Percentiles rank a stretch among this genome's conserved stretches.
Evolutionary conservation across 2,329 filamentous ascomycete species (phyloP).

Genomic region (Alternaria sp.): DNA sequence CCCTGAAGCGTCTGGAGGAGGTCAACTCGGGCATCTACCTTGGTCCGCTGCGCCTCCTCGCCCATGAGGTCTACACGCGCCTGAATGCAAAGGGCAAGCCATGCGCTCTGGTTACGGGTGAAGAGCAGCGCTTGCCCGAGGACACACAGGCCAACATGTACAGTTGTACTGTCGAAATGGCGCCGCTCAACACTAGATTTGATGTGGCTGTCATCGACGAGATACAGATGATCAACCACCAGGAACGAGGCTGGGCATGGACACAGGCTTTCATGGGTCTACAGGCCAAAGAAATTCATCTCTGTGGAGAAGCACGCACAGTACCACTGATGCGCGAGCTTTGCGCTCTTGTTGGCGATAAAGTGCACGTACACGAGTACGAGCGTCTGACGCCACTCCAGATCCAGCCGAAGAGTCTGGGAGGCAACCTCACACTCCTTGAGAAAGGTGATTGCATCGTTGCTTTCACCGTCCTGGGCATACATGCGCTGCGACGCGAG

Average conservation of each 20-base stretch:
- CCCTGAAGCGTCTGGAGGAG: constrained; percentile 81
- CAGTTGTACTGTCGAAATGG: constrained; percentile 96
- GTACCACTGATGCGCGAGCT: constrained; percentile 80
- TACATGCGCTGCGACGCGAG: constrained; percentile 78
- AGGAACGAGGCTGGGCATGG: constrained; percentile 89
- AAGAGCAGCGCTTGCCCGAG: constrained; percentile 77
- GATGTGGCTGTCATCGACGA: constrained; percentile 98
- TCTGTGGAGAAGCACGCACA: constrained; percentile 88
- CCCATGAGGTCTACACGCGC: constrained; percentile 93
- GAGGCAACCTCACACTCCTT: constrained; percentile 70
- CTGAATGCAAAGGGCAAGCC: constrained; percentile 77
- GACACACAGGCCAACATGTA: constrained; percentile 61
- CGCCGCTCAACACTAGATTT: constrained; percentile 64
- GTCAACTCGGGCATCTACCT: constrained; percentile 84
- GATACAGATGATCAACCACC: constrained; percentile 93
- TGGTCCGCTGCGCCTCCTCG: constrained; percentile 84
- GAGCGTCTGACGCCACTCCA: constrained; percentile 80
- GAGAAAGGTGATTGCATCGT: constrained; percentile 92
- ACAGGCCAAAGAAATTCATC: constrained; percentile 85
- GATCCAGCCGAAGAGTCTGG: constrained; percentile 68
- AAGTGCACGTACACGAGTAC: constrained; percentile 81
- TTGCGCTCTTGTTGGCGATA: constrained; percentile 80
- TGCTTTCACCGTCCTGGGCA: constrained; percentile 79
- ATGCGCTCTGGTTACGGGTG: constrained; percentile 87
- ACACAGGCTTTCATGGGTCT: constrained; percentile 88